Evolutionary conservation across 129 eudicot species (phyloP), one percentile per base, ranked within the genome.

Genomic region (Tagetes erecta): DNA sequence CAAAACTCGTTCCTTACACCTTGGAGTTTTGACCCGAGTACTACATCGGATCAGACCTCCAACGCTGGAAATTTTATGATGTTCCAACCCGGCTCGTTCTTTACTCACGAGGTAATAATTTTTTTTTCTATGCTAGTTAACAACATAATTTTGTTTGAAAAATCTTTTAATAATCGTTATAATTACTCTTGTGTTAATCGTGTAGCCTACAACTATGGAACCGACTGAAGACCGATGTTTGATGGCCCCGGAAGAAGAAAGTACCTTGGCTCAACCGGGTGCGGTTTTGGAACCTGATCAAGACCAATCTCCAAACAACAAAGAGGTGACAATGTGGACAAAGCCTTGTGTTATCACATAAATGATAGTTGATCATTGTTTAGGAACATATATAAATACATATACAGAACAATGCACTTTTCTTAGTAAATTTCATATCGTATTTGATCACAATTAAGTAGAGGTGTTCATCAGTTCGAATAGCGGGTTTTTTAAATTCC

Each of bases 41-140:
- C n/a, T 73, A 8, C 0, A 8, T 33, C 36, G 39, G 67, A 8
- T 72, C 30, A 12, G 2, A 3, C 3, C 63, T 13, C 10, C 55
- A 59, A 72, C 10, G 31, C 3, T 58, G 7, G n/a, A 30, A 42
- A 44, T 31, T 72, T 57, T 58, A 42, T 42, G 44, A 58, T 42
- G 68, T 72, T 72, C 0, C 41, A 42, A 72, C 34, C 8, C 4
- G 77, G 77, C 36, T 72, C 77, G 0, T 72, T 72, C 68, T 72
- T 72, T 34, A 13, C 68, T 42, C 68, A 27, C 33, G 55, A 58
- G 77, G 77, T 72, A 57, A 39, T 8, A 42, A 57, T 57, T 8
- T 9, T 9, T 9, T 46, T 46, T 7, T 46, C 3, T 46, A 46
- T 8, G 13, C 13, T 8, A 7, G 52, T 8, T 46, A 1, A 46